Conservation (phyloP, 805 yeast genomes). For the Candida silvatica region DNA sequence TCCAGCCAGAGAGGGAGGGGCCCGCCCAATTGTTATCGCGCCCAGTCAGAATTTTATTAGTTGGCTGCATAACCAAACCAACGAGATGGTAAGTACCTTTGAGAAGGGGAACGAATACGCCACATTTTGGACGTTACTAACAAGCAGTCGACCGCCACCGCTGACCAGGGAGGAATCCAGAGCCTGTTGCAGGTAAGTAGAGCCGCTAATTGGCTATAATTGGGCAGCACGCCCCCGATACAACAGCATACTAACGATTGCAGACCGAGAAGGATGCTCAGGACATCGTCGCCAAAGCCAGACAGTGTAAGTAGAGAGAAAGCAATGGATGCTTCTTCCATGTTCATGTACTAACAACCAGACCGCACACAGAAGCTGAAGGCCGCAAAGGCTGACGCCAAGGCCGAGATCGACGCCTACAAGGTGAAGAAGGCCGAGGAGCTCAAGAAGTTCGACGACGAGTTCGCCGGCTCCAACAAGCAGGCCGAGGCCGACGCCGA, state of each 20-base stretch:
- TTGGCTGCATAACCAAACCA: too few relatives aligned
- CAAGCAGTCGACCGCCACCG: too few relatives aligned
- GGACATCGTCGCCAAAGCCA: slow-evolving; percentile 85
- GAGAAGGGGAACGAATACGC: too few relatives aligned
- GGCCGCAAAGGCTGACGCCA: slow-evolving; percentile 92
- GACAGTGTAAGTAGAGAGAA: slow-evolving; percentile 51
- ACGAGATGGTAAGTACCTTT: too few relatives aligned
- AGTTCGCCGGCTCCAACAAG: slow-evolving; percentile 69
- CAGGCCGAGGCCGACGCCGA: slow-evolving; percentile 76
- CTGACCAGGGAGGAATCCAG: slow-evolving; percentile 58
- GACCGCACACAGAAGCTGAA: slow-evolving; percentile 81
- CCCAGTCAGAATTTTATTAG: too few relatives aligned
- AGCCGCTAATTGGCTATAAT: neutral
- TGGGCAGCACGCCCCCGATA: neutral
- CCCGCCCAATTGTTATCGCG: too few relatives aligned
- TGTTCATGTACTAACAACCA: slow-evolving; percentile 22
- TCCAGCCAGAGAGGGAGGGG: too few relatives aligned
- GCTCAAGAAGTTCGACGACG: slow-evolving; percentile 60
- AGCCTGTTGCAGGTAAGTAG: slow-evolving; percentile 48
- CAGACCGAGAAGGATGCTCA: slow-evolving; percentile 97
- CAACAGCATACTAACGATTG: slow-evolving; percentile 4
- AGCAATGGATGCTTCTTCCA: neutral
- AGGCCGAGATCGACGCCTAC: slow-evolving; percentile 79
- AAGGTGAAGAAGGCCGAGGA: slow-evolving; percentile 78
- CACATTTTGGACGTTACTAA: too few relatives aligned